Base-by-base conservation (phyloP, 805 yeast species). In the Starmerella bombi region DNA sequence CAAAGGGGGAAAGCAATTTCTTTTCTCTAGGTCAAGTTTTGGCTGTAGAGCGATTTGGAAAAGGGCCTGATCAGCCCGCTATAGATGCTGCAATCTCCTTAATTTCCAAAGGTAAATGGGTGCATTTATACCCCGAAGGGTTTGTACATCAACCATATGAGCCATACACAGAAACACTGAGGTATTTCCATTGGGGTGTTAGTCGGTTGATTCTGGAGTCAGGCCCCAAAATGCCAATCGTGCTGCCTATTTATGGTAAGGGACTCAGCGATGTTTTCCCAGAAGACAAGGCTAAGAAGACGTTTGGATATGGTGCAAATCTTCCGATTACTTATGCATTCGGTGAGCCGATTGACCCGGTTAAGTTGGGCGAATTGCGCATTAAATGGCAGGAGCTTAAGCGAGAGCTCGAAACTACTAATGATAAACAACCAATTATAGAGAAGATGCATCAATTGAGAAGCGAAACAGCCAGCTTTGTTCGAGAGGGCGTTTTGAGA, bases 121-220 rank as follows among this genome's bases (percentile, higher is more conserved):
- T 91, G 43, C 97, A 88, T 57, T 74, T 85, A 3, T 88, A 83
- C 59, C 98, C 98, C 0, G 98, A 88, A 59, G 94, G 93, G 0
- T 83, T 78, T 57, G 97, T 88, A 4, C 71, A 88, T 39, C 98
- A 91, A 58, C 60, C 63, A 3, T 70, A 76, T 45, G 76, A 78
- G 27, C 95, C 95, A 0, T 75, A 74, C 56, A 67, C 71, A 37
- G 80, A 83, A 50, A 84, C 96, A 3, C 82, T 91, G 91, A 67
- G 95, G 47, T 88, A 82, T 60, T 88, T 91, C 67, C 79, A 82
- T 56, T 88, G 97, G 97, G 98, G 98, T 0, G 76, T 85, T 1
- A 73, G 94, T 2, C 68, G 98, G 50, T 57, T 86, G 50, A 68
- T 91, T 4, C 61, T 91, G 41, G 98, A 88, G 58, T 67, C 93